Evolutionary conservation across 1,139 yeast genomes (phyloP), one percentile per base, ranked within the genome.

Genomic region (Yamadazyma kanchanaburiensis): DNA sequence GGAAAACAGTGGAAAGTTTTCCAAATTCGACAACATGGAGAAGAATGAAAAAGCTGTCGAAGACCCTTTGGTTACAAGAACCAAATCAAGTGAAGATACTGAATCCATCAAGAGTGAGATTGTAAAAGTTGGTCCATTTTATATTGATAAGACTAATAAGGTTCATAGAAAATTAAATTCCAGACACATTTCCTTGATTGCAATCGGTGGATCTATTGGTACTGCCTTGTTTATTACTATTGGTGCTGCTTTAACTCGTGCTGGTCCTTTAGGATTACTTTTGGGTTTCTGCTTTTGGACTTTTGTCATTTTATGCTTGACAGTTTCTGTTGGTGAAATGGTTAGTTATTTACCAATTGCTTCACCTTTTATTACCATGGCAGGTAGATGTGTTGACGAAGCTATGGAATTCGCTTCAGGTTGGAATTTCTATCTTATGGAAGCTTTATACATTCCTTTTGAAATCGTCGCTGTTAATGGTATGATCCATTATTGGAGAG

Each of bases 131-230:
- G 37, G 34, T 4, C 12, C 13, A 4, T 28, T 34, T 15, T 18
- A 21, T n/a, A 22, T 31, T 2, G 15, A 31, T 18, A 30, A 33
- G 5, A 26, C 25, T 4, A 13, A 34, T 12, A 31, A 34, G 15
- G 29, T 34, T 13, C 50, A 54, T 24, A 66, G 85, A 48, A 64
- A 72, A 16, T 65, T 83, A 34, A 76, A 77, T 40, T 65, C 58
- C 25, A 67, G 84, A 58, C 76, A 83, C 64, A 59, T 84, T 44
- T 81, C 80, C 49, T 81, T 84, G 82, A 78, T 85, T 50, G 91
- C 94, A 27, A 77, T 85, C 43, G 94, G 94, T 49, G 94, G 94
- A 38, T 70, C 86, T 33, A 82, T 85, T 39, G 95, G 95, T 55
- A 65, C 70, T 2, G 71, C 64, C 6, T 46, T 67, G 22, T 67